Conservation (phyloP, 2,329 filamentous ascomycete species). For the Fusarium xylarioides region DNA sequence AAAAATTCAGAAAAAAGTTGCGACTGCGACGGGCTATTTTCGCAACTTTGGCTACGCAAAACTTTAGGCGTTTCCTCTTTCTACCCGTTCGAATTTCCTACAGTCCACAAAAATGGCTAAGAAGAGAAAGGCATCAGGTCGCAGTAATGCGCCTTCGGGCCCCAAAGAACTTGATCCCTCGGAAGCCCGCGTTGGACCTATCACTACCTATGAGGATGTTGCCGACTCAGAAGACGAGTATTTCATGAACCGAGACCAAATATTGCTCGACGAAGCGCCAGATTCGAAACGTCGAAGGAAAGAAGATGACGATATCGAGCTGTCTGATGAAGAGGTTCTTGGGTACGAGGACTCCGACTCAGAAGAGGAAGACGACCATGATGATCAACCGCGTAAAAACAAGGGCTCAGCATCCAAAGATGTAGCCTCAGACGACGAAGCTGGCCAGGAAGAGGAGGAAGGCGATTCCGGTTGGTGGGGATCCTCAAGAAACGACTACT, state of each 20-base stretch:
- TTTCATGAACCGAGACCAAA: slow-evolving; percentile 84
- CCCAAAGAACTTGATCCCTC: slow-evolving; percentile 64
- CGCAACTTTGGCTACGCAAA: neutral
- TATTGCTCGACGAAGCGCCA: slow-evolving; percentile 84
- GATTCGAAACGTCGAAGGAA: slow-evolving; percentile 80
- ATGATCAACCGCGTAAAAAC: slow-evolving; percentile 46
- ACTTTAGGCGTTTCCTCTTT: neutral
- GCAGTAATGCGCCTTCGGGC: slow-evolving; percentile 54
- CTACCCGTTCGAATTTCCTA: neutral
- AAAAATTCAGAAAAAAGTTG: slow-evolving; percentile 38
- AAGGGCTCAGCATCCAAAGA: slow-evolving; percentile 45
- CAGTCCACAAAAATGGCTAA: slow-evolving; percentile 62
- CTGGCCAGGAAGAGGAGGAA: slow-evolving; percentile 60
- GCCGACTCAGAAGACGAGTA: slow-evolving; percentile 96
- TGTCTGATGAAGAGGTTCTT: slow-evolving; percentile 71
- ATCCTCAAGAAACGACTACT: slow-evolving; percentile 87
- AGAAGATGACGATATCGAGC: slow-evolving; percentile 73
- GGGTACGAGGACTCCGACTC: slow-evolving; percentile 57
- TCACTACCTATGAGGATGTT: slow-evolving; percentile 80
- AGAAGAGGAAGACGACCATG: slow-evolving; percentile 58
- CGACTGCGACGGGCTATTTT: slow-evolving; percentile 13
- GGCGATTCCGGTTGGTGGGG: slow-evolving; percentile 82
- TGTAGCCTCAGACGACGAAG: slow-evolving; percentile 62
- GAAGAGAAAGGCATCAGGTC: slow-evolving; percentile 75
- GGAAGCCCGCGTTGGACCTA: slow-evolving; percentile 69